Conservation (phyloP, 192 early-diverging fungal species). For the Rhizophagus sp. region DNA sequence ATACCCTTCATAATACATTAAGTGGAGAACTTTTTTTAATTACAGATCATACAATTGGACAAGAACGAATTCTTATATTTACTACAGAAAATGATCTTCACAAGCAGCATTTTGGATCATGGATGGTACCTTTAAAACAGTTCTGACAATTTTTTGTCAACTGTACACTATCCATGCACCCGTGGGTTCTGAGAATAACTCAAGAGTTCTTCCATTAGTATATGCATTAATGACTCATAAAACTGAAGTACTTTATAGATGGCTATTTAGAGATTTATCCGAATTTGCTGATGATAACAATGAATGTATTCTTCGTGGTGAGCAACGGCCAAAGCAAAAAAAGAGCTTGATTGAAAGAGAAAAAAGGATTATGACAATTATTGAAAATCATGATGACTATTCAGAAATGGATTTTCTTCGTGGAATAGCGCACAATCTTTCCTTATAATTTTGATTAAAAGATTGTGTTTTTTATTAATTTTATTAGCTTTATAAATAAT, state of each 20-base stretch:
- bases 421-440: too few relatives aligned
- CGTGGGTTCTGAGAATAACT: background rate
- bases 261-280: background rate
- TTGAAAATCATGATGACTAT: background rate
- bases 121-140: slow-evolving; percentile 10
- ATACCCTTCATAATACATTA: background rate
- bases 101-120: background rate
- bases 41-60: background rate
- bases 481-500: too few relatives aligned
- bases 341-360: background rate
- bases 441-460: too few relatives aligned
- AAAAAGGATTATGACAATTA: slow-evolving; percentile 3
- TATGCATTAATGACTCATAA: background rate
- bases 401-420: too few relatives aligned
- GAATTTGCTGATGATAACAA: slow-evolving; percentile 2
- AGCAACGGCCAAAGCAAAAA: background rate
- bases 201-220: background rate
- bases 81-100: slow-evolving; percentile 11
- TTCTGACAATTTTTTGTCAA: slow-evolving; percentile 6
- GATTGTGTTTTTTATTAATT: too few relatives aligned
- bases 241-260: background rate
- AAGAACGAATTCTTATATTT: background rate
- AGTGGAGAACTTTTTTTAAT: background rate
- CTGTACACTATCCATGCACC: slow-evolving; percentile 6
- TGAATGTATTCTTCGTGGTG: slow-evolving; percentile 5